A percentile compares a stretch with the other conserved stretches of the same genome.
Conservation (phyloP, 257 asterid species). For the Solanum chaucha region DNA sequence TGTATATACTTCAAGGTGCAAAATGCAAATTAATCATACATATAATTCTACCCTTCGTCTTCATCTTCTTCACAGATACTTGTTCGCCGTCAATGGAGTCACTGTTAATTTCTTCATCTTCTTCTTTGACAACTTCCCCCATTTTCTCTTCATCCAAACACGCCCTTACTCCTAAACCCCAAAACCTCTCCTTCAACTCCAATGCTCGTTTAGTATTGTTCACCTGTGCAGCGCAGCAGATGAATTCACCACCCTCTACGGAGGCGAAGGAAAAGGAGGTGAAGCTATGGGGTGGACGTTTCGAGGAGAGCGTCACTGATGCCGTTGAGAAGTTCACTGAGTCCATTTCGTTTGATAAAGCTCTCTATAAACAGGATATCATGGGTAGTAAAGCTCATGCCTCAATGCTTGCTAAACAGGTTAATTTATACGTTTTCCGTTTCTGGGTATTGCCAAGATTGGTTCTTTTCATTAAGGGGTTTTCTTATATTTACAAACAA, state of each 20-base stretch:
- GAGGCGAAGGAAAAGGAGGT: constrained; percentile 33
- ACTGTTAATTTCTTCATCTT: constrained; percentile 1
- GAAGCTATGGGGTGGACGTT: constrained; percentile 97
- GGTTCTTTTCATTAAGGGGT: neutral
- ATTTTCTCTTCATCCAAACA: constrained; percentile 1
- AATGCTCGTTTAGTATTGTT: neutral
- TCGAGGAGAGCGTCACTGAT: constrained; percentile 81
- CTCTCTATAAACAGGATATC: constrained; percentile 86
- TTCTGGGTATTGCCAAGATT: neutral
- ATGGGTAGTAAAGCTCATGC: constrained; percentile 98
- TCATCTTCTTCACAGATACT: neutral
- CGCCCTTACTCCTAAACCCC: neutral
- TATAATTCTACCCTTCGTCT: neutral
- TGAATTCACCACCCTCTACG: constrained; percentile 5
- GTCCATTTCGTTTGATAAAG: constrained; percentile 80
- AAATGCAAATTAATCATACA: neutral
- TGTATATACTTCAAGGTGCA: neutral
- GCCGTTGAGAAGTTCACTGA: constrained; percentile 92
- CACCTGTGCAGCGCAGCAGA: constrained; percentile 7
- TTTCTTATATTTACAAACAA: neutral
- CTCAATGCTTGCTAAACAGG: constrained; percentile 89
- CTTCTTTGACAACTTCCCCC: neutral
- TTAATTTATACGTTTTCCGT: neutral
- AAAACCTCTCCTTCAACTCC: neutral
- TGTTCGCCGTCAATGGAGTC: constrained; percentile 20